phyloP scores from a whole-genome alignment of 1,139 yeast species.

The Maudiozyma humilis region DNA sequence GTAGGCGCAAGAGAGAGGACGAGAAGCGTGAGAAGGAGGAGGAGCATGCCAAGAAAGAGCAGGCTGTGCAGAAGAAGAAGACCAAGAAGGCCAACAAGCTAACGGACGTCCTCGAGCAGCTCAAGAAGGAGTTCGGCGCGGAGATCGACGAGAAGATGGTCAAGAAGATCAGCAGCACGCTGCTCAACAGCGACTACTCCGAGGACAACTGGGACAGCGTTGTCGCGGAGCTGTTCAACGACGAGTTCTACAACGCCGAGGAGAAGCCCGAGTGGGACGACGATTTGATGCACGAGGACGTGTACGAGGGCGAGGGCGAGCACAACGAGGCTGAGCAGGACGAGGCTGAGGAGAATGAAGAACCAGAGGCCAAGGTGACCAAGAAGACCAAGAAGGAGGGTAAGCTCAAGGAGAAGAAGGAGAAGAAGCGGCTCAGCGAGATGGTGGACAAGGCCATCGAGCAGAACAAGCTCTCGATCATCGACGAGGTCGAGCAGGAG shows the following conservation, averaged over 20 bases:
- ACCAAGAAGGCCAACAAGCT: constrained; percentile 69
- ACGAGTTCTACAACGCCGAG: constrained; percentile 61
- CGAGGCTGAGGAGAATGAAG: constrained; percentile 14
- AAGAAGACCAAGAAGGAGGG: constrained; percentile 44
- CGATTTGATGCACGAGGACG: constrained; percentile 15
- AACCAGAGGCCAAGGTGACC: constrained; percentile 22
- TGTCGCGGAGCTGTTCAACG: constrained; percentile 79
- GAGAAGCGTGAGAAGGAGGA: constrained; percentile 47
- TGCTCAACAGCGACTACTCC: constrained; percentile 82
- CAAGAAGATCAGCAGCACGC: constrained; percentile 56
- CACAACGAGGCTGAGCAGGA: constrained; percentile 21
- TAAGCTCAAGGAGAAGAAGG: constrained; percentile 55
- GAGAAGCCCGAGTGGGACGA: constrained; percentile 51
- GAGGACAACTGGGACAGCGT: constrained; percentile 87
- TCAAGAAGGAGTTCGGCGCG: constrained; percentile 77
- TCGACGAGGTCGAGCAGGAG: constrained; percentile 55
- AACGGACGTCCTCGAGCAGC: constrained; percentile 63
- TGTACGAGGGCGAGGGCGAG: constrained; percentile 10
- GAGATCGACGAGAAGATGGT: constrained; percentile 56
- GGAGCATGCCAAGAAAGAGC: constrained; percentile 50
- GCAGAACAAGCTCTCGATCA: constrained; percentile 39
- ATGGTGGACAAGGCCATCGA: constrained; percentile 69
- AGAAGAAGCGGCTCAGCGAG: constrained; percentile 50
- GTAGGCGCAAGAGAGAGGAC: constrained; percentile 77
- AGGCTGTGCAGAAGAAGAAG: constrained; percentile 62